Evolutionary conservation across 257 asterid species (phyloP).

Genomic region (Mitragyna speciosa): DNA sequence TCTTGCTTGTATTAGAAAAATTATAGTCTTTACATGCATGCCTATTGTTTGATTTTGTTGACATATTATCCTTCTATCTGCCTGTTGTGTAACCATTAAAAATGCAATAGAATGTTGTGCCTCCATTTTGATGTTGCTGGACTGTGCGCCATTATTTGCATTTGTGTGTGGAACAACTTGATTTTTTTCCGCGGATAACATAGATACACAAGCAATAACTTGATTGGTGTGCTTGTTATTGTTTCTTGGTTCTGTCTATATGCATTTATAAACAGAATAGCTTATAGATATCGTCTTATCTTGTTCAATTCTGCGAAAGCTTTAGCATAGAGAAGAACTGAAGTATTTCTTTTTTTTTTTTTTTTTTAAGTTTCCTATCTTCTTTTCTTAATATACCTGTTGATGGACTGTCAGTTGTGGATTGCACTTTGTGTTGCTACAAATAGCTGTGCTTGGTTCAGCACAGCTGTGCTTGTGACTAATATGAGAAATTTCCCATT

Average conservation of each 20-base stretch:
- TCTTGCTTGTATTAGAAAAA: background rate
- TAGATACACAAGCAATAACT: too few relatives aligned
- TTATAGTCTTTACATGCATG: background rate
- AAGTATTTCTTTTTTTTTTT: too few relatives aligned
- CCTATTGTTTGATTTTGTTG: background rate
- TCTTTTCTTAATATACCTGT: background rate
- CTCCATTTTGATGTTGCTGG: too few relatives aligned
- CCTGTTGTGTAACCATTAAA: too few relatives aligned
- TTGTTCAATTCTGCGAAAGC: background rate
- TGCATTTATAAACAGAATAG: background rate
- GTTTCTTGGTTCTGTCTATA: too few relatives aligned
- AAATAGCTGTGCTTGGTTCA: constrained; percentile 67
- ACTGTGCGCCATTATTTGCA: too few relatives aligned
- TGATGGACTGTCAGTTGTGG: constrained; percentile 58
- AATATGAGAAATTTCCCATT: constrained; percentile 77
- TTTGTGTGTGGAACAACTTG: too few relatives aligned
- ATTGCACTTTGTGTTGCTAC: constrained; percentile 55
- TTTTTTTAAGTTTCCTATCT: too few relatives aligned
- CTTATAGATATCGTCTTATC: background rate
- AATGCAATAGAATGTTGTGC: too few relatives aligned
- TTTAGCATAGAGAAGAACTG: too few relatives aligned
- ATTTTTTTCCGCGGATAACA: too few relatives aligned
- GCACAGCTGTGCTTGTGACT: constrained; percentile 70
- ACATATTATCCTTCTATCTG: background rate
- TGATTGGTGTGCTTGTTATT: too few relatives aligned